Percentiles rank a stretch among this genome's conserved stretches.
Conservation (phyloP, 73 alveolate species). For the Loxodes magnus region DNA sequence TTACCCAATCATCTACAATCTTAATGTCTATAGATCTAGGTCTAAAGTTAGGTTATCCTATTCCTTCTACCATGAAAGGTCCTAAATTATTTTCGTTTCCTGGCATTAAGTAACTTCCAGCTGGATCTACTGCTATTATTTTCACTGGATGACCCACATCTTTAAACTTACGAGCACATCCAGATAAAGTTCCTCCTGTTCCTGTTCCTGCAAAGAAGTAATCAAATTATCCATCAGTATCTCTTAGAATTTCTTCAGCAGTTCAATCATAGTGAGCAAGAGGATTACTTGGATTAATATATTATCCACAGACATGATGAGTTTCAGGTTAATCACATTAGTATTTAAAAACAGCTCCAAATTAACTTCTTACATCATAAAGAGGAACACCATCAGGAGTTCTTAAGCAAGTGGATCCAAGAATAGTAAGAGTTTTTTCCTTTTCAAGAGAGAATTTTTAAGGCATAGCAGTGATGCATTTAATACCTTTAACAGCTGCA, state of each 20-base stretch:
- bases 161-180: constrained; percentile 85
- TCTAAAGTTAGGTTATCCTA: constrained; percentile 69
- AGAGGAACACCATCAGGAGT: constrained; percentile 58
- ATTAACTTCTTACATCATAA: constrained; percentile 17
- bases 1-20: constrained; percentile 49
- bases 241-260: constrained; percentile 85
- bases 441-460: constrained; percentile 90
- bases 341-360: constrained; percentile 33
- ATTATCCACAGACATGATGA: constrained; percentile 64
- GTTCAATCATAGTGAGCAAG: constrained; percentile 93
- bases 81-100: constrained; percentile 28
- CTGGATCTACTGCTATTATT: constrained; percentile 88
- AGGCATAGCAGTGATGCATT: constrained; percentile 80
- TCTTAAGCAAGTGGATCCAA: constrained; percentile 87
- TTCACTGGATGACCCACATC: constrained; percentile 64
- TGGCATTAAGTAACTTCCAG: constrained; percentile 64
- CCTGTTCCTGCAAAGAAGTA: constrained; percentile 78
- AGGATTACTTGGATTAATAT: constrained; percentile 86
- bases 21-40: constrained; percentile 55
- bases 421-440: constrained; percentile 72
- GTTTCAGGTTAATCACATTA: constrained; percentile 42
- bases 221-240: constrained; percentile 82
- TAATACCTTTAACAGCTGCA: constrained; percentile 89
- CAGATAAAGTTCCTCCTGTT: constrained; percentile 95
- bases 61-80: constrained; percentile 62